Evolutionary conservation across 345 rosid species (phyloP).

Genomic region (Citrus mangshanensis): DNA sequence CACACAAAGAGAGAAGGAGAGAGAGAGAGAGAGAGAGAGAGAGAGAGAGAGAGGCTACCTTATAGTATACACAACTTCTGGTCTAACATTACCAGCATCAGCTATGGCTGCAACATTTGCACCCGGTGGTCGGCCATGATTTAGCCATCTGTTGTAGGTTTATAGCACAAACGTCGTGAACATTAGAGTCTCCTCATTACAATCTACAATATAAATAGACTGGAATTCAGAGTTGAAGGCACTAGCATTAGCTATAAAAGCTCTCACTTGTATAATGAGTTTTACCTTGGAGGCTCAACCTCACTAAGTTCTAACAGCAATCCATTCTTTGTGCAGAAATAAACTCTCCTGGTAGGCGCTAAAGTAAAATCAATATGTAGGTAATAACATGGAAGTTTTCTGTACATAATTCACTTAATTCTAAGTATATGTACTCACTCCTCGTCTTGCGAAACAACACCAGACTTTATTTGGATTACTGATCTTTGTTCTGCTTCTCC

Average conservation of each 20-base stretch:
- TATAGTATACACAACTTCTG: slow-evolving; percentile 52
- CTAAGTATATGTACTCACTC: slow-evolving; percentile 36
- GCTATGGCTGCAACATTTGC: slow-evolving; percentile 63
- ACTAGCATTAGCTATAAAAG: not conserved
- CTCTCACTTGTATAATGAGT: slow-evolving; percentile 9
- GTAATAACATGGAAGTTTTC: not conserved
- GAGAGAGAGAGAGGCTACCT: slow-evolving; percentile 30
- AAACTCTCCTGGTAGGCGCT: slow-evolving; percentile 41
- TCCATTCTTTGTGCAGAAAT: slow-evolving; percentile 60
- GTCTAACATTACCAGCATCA: slow-evolving; percentile 42
- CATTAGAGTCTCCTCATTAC: slow-evolving; percentile 26
- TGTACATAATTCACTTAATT: not conserved
- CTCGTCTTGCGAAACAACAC: slow-evolving; percentile 48
- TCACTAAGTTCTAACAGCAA: slow-evolving; percentile 50
- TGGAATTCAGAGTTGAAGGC: slow-evolving; percentile 16
- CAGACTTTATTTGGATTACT: slow-evolving; percentile 47
- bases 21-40: not conserved
- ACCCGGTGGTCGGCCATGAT: slow-evolving; percentile 63
- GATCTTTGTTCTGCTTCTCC: slow-evolving; percentile 37
- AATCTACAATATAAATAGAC: slow-evolving; percentile 21
- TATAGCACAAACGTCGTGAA: slow-evolving; percentile 27
- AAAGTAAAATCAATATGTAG: slow-evolving; percentile 9
- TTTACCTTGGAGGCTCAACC: slow-evolving; percentile 56
- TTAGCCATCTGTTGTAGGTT: slow-evolving; percentile 56
- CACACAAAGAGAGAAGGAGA: not conserved